Percentiles rank a stretch among this genome's conserved stretches.
phyloP scores from a whole-genome alignment of 2,329 filamentous ascomycete species.

The Colletotrichum karsti region DNA sequence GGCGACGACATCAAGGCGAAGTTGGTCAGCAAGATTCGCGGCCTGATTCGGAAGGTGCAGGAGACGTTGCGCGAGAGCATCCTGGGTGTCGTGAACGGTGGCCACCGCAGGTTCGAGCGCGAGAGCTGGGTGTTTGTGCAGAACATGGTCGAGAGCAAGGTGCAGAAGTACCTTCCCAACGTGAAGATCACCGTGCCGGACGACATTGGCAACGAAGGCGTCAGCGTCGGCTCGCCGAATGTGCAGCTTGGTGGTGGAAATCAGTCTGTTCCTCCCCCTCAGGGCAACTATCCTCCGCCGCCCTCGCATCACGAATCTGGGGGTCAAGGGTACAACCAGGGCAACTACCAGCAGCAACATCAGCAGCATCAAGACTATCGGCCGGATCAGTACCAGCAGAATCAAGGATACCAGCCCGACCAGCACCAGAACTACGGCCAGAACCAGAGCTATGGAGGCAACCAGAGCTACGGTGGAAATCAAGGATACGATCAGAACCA shows the following conservation, averaged over 20 bases:
- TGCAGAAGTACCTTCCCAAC: conserved; percentile 54
- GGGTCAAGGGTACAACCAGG: conserved; percentile 34
- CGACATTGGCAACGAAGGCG: conserved; percentile 56
- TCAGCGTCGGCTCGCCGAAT: conserved; percentile 49
- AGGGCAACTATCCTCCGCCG: conserved; percentile 32
- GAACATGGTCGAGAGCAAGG: conserved; percentile 53
- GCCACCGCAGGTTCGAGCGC: conserved; percentile 55
- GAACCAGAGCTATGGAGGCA: conserved; percentile 2
- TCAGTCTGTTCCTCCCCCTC: conserved; percentile 34
- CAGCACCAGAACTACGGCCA: conserved; percentile 29
- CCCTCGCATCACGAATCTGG: conserved; percentile 25
- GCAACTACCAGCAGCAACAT: conserved; percentile 33
- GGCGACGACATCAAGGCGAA: conserved; percentile 53
- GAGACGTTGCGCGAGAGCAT: conserved; percentile 54
- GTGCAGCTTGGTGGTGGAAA: conserved; percentile 42
- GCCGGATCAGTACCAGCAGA: conserved; percentile 26
- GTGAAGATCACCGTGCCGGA: conserved; percentile 55
- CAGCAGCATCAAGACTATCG: conserved; percentile 31
- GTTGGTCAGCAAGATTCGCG: conserved; percentile 53
- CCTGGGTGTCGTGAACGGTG: conserved; percentile 52
- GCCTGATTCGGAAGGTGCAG: conserved; percentile 53
- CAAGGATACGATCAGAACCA: conserved; percentile 22
- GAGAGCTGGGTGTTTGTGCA: conserved; percentile 57
- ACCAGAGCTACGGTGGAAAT: conserved; percentile 33
- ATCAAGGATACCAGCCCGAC: conserved; percentile 30